A percentile compares a stretch with the other conserved stretches of the same genome.
phyloP scores from a whole-genome alignment of 352 stramenopile genomes.

The Phytopythium helicoides region DNA sequence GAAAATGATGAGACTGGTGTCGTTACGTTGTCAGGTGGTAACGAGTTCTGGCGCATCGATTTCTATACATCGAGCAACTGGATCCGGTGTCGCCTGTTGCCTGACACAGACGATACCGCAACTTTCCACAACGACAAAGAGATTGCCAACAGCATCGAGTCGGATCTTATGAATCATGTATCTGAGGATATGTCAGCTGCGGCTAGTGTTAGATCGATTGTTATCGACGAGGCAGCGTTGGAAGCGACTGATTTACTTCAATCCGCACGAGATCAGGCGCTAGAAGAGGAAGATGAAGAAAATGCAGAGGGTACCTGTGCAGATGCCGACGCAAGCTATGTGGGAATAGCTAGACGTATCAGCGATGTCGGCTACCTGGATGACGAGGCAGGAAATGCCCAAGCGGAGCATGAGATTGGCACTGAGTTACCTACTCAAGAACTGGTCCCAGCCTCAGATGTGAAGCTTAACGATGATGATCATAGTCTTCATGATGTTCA shows the following conservation, averaged over 20 bases:
- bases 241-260: conserved; percentile 11
- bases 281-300: conserved; percentile 50
- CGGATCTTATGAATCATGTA: conserved; percentile 26
- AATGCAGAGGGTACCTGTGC: conserved; percentile 22
- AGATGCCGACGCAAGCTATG: conserved; percentile 23
- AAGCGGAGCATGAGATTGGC: conserved; percentile 8
- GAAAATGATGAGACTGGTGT: conserved; percentile 23
- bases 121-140: conserved; percentile 38
- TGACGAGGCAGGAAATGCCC: conserved; percentile 19
- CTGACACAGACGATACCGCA: conserved; percentile 74
- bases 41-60: conserved; percentile 80
- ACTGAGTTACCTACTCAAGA: background rate
- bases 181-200: conserved; percentile 31
- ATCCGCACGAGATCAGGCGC: conserved; percentile 11
- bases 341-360: conserved; percentile 25
- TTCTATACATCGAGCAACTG: conserved; percentile 88
- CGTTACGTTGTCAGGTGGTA: conserved; percentile 36
- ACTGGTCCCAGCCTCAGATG: background rate
- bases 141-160: conserved; percentile 17
- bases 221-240: conserved; percentile 21
- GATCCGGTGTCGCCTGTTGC: conserved; percentile 78
- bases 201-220: conserved; percentile 26
- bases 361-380: conserved; percentile 38
- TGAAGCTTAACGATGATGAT: conserved; percentile 1
- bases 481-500: conserved; percentile 1